Evolutionary conservation across 495 filamentous ascomycete genomes (phyloP).

Genomic region (Clavariopsis aquatica): DNA sequence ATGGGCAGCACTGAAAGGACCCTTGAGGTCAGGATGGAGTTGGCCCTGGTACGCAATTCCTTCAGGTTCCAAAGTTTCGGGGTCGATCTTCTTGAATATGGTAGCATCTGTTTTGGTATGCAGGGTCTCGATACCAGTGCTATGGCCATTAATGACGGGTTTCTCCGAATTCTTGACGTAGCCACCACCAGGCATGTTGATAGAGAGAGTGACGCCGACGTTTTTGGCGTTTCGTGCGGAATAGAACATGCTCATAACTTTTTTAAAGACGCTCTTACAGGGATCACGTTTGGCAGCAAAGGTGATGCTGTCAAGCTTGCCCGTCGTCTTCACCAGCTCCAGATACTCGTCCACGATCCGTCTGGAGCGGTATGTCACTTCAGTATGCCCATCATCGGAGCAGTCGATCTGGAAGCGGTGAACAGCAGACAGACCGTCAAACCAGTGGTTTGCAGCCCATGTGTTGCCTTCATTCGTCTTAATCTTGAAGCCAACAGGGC

Average conservation of each 20-base stretch:
- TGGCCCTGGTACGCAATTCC: conserved; percentile 56
- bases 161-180: conserved; percentile 12
- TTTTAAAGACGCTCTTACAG: conserved; percentile 66
- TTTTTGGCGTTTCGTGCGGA: conserved; percentile 44
- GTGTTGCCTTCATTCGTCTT: conserved; percentile 57
- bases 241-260: conserved; percentile 60
- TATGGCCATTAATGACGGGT: conserved; percentile 17
- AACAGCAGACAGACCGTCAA: conserved; percentile 78
- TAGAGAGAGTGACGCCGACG: conserved; percentile 61
- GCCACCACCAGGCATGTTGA: conserved; percentile 57
- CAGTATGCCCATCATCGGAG: conserved; percentile 35
- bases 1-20: conserved; percentile 65
- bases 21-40: conserved; percentile 67
- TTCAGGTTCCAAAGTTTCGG: conserved; percentile 69
- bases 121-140: conserved; percentile 50
- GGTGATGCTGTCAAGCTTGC: conserved; percentile 49
- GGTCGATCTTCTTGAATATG: conserved; percentile 61
- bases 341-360: conserved; percentile 59
- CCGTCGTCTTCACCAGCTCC: conserved; percentile 56
- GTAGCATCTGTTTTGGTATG: conserved; percentile 63
- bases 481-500: conserved; percentile 77
- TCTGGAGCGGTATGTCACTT: conserved; percentile 72
- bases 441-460: conserved; percentile 69
- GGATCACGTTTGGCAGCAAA: conserved; percentile 70
- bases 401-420: conserved; percentile 64